These are phyloP conservation scores for Syzygium malaccense DNA, from an alignment of 441 rosid species.

Conservation along the genomic window DNA sequence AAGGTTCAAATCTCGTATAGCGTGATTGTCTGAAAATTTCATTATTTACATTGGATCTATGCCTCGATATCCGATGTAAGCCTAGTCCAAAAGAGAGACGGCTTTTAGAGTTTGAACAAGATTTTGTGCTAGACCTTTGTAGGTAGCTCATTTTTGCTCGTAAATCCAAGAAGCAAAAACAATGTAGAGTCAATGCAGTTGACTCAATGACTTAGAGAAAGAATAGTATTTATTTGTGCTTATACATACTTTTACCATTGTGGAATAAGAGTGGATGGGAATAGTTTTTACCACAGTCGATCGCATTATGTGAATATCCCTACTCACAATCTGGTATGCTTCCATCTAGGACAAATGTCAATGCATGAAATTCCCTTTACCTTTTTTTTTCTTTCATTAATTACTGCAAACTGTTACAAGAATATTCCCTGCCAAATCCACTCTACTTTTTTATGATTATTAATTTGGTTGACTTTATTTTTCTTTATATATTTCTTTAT, in stretches of 20 bases:
- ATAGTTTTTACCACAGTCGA: too few species aligned
- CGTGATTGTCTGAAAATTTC: background rate
- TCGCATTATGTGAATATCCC: too few species aligned
- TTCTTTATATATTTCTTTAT: background rate
- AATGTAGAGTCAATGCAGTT: background rate
- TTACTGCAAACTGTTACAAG: background rate
- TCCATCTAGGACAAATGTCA: background rate
- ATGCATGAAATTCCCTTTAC: too few species aligned
- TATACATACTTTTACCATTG: too few species aligned
- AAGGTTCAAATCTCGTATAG: background rate
- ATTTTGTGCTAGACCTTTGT: background rate
- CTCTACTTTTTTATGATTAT: background rate
- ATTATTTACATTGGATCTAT: too few species aligned
- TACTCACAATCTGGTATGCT: background rate
- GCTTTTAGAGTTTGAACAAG: background rate
- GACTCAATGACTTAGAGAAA: background rate
- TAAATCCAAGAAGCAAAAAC: background rate
- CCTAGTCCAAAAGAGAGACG: background rate
- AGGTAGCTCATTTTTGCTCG: background rate
- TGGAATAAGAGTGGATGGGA: background rate
- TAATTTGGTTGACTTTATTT: background rate
- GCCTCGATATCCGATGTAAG: too few species aligned
- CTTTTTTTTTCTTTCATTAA: too few species aligned
- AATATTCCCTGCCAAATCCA: background rate
- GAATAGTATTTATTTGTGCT: too few species aligned